phyloP scores from a whole-genome alignment of 768 basidiomycete species.

The Lactarius hatsudake region DNA sequence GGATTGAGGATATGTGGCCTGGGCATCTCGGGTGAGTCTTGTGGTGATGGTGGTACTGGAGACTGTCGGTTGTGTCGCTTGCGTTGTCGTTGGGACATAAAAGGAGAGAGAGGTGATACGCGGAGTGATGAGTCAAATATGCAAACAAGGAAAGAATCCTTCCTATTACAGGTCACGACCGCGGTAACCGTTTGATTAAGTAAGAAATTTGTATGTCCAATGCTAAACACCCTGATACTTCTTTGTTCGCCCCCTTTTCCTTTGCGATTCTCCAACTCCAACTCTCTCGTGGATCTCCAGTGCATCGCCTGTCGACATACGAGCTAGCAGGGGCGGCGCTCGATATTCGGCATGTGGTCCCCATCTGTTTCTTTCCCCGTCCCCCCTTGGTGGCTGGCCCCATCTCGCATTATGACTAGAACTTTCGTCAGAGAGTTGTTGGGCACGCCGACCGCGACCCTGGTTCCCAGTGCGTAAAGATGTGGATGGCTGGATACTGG shows the following conservation, averaged over 20 bases:
- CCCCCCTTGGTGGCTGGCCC: background rate
- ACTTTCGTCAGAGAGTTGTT: slow-evolving; percentile 9
- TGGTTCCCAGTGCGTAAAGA: slow-evolving; percentile 7
- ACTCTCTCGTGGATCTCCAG: slow-evolving; percentile 5
- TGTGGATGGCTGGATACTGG: slow-evolving; percentile 5
- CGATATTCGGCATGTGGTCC: slow-evolving; percentile 5
- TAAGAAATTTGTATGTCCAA: background rate
- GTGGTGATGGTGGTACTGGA: background rate
- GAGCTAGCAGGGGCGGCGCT: slow-evolving; percentile 22
- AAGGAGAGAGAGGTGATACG: background rate
- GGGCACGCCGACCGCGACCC: slow-evolving; percentile 15
- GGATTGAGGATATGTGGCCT: background rate
- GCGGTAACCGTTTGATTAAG: background rate
- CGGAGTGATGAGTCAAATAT: background rate
- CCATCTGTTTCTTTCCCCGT: slow-evolving; percentile 16
- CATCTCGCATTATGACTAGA: slow-evolving; percentile 2
- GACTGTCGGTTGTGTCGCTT: slow-evolving; percentile 9
- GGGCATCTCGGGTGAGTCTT: background rate
- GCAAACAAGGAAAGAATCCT: slow-evolving; percentile 1
- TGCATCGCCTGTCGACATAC: slow-evolving; percentile 13
- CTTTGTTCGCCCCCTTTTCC: slow-evolving; percentile 18
- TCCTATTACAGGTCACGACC: background rate
- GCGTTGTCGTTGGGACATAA: slow-evolving; percentile 8
- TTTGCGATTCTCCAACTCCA: slow-evolving; percentile 1
- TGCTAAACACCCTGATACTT: slow-evolving; percentile 18